Evolutionary conservation across 2,329 filamentous ascomycete genomes (phyloP), one percentile per base, ranked within the genome.

Genomic region (Zymoseptoria brevis): DNA sequence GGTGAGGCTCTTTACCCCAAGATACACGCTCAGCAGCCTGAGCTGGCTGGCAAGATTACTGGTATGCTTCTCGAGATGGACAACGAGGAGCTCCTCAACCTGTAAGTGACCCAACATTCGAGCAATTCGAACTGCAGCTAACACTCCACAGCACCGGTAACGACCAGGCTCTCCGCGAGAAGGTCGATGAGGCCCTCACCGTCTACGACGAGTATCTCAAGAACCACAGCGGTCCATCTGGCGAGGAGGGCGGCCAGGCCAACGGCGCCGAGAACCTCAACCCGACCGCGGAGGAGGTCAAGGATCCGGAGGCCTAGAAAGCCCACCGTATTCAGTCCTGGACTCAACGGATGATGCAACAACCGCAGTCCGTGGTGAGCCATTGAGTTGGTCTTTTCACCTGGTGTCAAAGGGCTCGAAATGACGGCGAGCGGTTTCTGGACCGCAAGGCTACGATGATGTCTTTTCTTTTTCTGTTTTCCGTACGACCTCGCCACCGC

Each of bases 51-150:
- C 74, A 99, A 99, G 87, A 97, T 99, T 76, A 99, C 94, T 63
- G 94, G 94, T 79, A 99, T 99, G 94, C 88, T 99, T 71, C 80
- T 99, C 71, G 94, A 99, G 84, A 99, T 99, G 94, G 94, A 97
- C 72, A 97, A 97, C 79, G 75, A 82, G 59, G 94, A 99, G 81
- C 82, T 99, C 70, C 83, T 99, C 73, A 90, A 89, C 79, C 84
- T 99, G 90, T 96, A 87, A 89, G 92, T 89, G 65, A 64, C 57
- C 16, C n/a, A 51, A 53, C 41, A 56, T 55, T 19, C 21, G 55
- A 8, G 13, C 19, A 41, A 24, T 59, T 19, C 51, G 26, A 35
- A 52, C 21, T 4, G 26, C 29, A 60, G 72, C 68, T 77, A 64
- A 75, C 68, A 59, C 30, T 52, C 55, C 35, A 54, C 65, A 96